Conservation (phyloP, 78 protist genomes). For the Polysphondylium violaceum region DNA sequence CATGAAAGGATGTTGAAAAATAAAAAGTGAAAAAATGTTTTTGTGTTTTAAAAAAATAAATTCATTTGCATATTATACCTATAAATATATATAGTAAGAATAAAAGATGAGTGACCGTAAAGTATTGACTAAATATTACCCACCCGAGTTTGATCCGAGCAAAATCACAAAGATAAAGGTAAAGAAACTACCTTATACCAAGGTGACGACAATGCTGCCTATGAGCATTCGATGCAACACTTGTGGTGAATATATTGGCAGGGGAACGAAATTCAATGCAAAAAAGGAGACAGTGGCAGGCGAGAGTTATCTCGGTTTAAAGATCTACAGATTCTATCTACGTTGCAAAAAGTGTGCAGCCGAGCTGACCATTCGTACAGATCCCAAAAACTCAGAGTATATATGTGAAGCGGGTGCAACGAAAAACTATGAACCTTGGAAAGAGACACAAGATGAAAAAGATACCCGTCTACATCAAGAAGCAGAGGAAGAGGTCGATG, state of each 20-base stretch:
- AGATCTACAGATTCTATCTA: slow-evolving; percentile 89
- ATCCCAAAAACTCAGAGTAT: slow-evolving; percentile 94
- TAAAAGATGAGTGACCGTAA: slow-evolving; percentile 95
- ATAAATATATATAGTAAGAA: background rate
- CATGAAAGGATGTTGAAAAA: no score
- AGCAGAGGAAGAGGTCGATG: slow-evolving; percentile 79
- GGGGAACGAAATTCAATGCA: slow-evolving; percentile 96
- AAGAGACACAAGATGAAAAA: slow-evolving; percentile 59
- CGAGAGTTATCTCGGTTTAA: slow-evolving; percentile 94
- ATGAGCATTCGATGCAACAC: slow-evolving; percentile 92
- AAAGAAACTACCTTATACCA: slow-evolving; percentile 51
- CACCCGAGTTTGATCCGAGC: slow-evolving; percentile 97
- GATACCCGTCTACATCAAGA: slow-evolving; percentile 23
- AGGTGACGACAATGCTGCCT: slow-evolving; percentile 98
- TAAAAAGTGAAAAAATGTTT: background rate
- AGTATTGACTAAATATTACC: slow-evolving; percentile 96
- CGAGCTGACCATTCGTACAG: slow-evolving; percentile 95
- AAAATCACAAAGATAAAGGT: slow-evolving; percentile 83
- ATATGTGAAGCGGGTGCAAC: slow-evolving; percentile 88
- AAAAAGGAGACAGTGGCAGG: slow-evolving; percentile 93
- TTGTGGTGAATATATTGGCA: slow-evolving; percentile 95
- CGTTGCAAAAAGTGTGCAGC: slow-evolving; percentile 91
- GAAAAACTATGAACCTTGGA: slow-evolving; percentile 94
- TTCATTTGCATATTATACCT: background rate
- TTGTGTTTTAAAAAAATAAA: no score